A percentile compares a stretch with the other conserved stretches of the same genome.
Conservation (phyloP, 2,329 filamentous ascomycete genomes). For the Aureobasidium sp. region DNA sequence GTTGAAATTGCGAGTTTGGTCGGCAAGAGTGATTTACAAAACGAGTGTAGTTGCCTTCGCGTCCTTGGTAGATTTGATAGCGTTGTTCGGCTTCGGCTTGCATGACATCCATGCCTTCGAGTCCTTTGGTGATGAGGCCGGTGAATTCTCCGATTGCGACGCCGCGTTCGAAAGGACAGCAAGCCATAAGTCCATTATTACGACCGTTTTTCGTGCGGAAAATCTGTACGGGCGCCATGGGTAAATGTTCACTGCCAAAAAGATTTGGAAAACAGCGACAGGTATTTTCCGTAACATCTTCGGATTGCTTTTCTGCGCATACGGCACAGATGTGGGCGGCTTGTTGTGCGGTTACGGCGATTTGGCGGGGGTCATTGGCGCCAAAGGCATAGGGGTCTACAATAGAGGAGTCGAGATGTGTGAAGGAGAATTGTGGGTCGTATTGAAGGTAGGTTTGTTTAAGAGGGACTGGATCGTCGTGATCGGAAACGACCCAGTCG, state of each 20-base stretch:
- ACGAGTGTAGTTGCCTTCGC: conserved; percentile 47
- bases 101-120: conserved; percentile 48
- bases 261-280: conserved; percentile 47
- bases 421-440: conserved; percentile 39
- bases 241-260: conserved; percentile 37
- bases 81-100: conserved; percentile 26
- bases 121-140: conserved; percentile 44
- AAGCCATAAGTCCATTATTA: conserved; percentile 45
- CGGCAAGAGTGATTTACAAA: conserved; percentile 53
- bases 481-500: conserved; percentile 42
- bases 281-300: conserved; percentile 38
- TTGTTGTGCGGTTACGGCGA: conserved; percentile 10
- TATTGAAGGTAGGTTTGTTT: conserved; percentile 39
- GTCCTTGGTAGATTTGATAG: conserved; percentile 52
- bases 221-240: conserved; percentile 40
- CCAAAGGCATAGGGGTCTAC: conserved; percentile 43
- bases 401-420: conserved; percentile 41
- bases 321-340: conserved; percentile 30
- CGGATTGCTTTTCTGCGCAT: conserved; percentile 43
- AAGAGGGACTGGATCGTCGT: conserved; percentile 37
- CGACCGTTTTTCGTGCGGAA: conserved; percentile 44
- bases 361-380: conserved; percentile 39
- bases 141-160: conserved; percentile 48
- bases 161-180: conserved; percentile 43
- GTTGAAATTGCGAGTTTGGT: conserved; percentile 48